phyloP scores from a whole-genome alignment of 179 eudicot genomes.

The Amaranthus tricolor region DNA sequence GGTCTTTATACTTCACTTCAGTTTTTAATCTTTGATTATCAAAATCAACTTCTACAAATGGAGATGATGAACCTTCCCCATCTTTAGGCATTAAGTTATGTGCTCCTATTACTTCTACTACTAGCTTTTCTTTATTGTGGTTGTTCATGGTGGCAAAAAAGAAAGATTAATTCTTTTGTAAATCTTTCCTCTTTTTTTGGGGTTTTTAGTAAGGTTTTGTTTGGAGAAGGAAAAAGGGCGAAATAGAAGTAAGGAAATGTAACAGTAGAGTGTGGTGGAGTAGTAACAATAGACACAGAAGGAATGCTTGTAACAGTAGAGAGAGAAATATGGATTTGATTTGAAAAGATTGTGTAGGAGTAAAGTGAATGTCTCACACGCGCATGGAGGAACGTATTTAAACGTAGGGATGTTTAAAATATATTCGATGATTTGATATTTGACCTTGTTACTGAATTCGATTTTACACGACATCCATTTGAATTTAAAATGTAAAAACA shows the following conservation, averaged over 20 bases:
- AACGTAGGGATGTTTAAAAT: no score
- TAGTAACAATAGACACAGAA: background rate
- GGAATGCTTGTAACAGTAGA: constrained; percentile 16
- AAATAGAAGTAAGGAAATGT: constrained; percentile 2
- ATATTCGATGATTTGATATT: no score
- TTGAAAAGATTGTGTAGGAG: no score
- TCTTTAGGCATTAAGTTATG: constrained; percentile 92
- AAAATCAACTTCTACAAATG: constrained; percentile 80
- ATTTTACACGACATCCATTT: no score
- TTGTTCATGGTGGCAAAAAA: background rate
- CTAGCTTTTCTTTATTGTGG: constrained; percentile 63
- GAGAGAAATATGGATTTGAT: background rate
- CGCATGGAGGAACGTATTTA: no score
- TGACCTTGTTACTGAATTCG: no score
- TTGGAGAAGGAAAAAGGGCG: background rate
- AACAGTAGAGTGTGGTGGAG: background rate
- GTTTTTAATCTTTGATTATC: constrained; percentile 62
- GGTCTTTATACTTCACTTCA: constrained; percentile 56
- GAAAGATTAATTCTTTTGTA: no score
- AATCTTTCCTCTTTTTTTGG: background rate
- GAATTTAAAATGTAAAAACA: no score
- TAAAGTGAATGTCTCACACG: no score
- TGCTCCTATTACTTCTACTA: constrained; percentile 81
- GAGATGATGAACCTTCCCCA: constrained; percentile 89
- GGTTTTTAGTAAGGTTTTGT: constrained; percentile 16